Conservation (phyloP, 2,329 filamentous ascomycete genomes). For the Chalaropsis thielavioides region DNA sequence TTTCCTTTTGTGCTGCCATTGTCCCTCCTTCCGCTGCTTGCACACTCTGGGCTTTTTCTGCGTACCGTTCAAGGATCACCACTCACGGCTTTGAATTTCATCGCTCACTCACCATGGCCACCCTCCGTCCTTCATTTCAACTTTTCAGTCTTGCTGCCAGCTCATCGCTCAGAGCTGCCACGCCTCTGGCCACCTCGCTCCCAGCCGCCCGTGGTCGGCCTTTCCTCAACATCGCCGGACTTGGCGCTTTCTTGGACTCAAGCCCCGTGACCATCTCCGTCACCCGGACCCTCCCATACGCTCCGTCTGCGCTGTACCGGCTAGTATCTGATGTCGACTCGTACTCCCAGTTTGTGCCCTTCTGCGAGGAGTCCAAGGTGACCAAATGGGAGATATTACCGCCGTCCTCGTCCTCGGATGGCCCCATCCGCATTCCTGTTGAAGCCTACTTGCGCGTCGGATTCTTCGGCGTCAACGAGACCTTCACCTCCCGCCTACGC, state of each 20-base stretch:
- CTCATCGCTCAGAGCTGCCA: not conserved
- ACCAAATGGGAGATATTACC: constrained; percentile 42
- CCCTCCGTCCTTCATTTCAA: not conserved
- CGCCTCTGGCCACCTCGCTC: constrained; percentile 15
- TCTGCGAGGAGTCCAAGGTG: constrained; percentile 64
- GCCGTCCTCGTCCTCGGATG: constrained; percentile 26
- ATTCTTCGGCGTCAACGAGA: constrained; percentile 71
- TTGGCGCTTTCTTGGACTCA: constrained; percentile 24
- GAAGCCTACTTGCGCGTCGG: constrained; percentile 70
- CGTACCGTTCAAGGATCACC: not conserved
- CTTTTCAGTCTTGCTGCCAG: not conserved
- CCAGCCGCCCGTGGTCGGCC: constrained; percentile 25
- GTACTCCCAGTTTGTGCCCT: constrained; percentile 82
- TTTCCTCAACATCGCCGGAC: constrained; percentile 25
- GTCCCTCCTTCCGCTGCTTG: not conserved
- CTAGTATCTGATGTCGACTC: constrained; percentile 78
- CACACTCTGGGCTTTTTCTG: not conserved
- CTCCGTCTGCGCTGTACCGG: constrained; percentile 55
- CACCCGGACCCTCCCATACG: constrained; percentile 62
- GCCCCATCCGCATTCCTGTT: constrained; percentile 45
- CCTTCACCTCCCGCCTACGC: constrained; percentile 64
- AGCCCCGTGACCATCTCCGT: constrained; percentile 52
- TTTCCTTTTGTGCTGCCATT: not conserved
- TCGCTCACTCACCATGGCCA: not conserved
- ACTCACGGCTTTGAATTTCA: not conserved